phyloP scores from a whole-genome alignment of 106 monocot species.

The Dactylorhiza incarnata region DNA sequence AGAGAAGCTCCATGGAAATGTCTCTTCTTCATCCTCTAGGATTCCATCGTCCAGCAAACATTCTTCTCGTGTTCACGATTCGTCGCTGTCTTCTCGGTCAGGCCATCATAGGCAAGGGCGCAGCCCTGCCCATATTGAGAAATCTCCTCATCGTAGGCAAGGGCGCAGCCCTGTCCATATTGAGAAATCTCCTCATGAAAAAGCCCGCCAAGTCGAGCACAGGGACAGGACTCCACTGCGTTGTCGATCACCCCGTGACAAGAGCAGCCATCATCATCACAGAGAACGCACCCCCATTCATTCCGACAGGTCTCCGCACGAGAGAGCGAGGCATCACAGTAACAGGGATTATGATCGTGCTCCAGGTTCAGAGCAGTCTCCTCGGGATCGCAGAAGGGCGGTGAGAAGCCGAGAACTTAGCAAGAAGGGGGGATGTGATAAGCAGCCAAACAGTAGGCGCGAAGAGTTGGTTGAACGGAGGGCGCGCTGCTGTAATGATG shows the following conservation, averaged over 20 bases:
- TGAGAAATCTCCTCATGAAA: conserved; percentile 31
- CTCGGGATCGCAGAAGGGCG: conserved; percentile 18
- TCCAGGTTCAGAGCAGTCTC: conserved; percentile 32
- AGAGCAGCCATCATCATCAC: conserved; percentile 22
- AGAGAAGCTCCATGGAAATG: conserved; percentile 34
- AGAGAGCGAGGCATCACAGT: conserved; percentile 28
- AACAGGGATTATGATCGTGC: conserved; percentile 25
- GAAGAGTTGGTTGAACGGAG: conserved; percentile 28
- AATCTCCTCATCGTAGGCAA: conserved; percentile 13
- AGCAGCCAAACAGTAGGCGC: conserved; percentile 23
- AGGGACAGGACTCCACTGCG: conserved; percentile 48
- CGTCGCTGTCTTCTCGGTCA: conserved; percentile 21
- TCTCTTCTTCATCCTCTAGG: conserved; percentile 24
- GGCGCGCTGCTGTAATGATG: conserved; percentile 34
- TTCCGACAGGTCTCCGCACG: conserved; percentile 30
- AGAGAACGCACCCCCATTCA: conserved; percentile 24
- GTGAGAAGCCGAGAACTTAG: conserved; percentile 25
- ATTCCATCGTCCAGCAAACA: conserved; percentile 24
- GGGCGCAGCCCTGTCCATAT: conserved; percentile 15
- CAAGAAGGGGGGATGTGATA: conserved; percentile 31
- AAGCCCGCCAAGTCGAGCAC: conserved; percentile 22
- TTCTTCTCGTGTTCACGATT: conserved; percentile 36
- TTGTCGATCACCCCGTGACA: conserved; percentile 30
- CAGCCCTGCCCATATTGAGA: conserved; percentile 27
- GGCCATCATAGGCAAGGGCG: conserved; percentile 34